Evolutionary conservation across 345 rosid genomes (phyloP), one percentile per base, ranked within the genome.

Genomic region (Lenwebbia sp.): DNA sequence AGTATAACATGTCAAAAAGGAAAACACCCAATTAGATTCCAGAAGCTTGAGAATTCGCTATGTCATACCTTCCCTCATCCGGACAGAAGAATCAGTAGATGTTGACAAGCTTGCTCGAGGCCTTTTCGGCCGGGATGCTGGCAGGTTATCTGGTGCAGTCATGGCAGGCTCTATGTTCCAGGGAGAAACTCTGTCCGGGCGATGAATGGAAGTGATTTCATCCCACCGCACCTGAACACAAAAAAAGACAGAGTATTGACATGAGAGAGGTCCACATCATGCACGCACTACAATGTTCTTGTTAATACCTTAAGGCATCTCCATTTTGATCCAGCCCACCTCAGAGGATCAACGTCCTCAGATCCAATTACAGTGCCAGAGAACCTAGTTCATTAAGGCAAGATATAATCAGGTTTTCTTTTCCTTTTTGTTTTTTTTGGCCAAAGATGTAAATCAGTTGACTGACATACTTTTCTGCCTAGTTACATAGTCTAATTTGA

Each of bases 301-400:
- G 86, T n/a, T 75, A 58, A 30, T 84, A 93, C 95, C 93, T 91
- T 93, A 13, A 93, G 93, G 83, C 89, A 91, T 87, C 95, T 89
- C 95, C 95, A 93, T 85, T 89, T 91, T 49, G 95, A 93, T n/a
- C 88, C 93, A 40, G 87, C 87, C 95, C 95, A 93, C 81, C 90
- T 90, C 4, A 19, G 55, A 44, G 93, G 85, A 84, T 91, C 93
- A 37, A 87, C 86, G 84, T 92, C 94, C 87, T 92, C 95, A 60
- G 85, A 86, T 81, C 94, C 95, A 83, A 91, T 86, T n/a, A 93
- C 89, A 4, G 95, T 92, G 70, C 94, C 94, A 1, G 92, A 87
- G 82, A 91, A 91, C 88, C 95, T 93, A 86, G 26, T 40, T 17
- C 57, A 53, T 62, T 53, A 65, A 78, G 81, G 82, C 58, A 87